phyloP scores from a whole-genome alignment of 1,284 basidiomycete genomes.

The Microbotryomycetes sp. region DNA sequence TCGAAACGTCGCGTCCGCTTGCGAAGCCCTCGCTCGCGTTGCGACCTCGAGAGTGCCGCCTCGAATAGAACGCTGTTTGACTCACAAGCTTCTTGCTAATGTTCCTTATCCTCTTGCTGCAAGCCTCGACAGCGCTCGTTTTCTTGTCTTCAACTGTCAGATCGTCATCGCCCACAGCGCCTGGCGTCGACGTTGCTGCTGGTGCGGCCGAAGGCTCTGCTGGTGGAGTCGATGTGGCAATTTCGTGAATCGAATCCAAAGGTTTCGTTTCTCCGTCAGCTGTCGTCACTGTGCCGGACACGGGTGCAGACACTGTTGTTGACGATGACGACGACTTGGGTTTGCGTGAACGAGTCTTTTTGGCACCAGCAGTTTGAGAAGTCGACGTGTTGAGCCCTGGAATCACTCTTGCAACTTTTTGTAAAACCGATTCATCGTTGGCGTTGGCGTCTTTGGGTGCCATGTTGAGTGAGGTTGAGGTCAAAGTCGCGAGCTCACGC shows the following conservation, averaged over 20 bases:
- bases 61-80: neutral
- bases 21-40: neutral
- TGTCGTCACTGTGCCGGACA: neutral
- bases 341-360: constrained; percentile 7
- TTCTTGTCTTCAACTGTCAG: constrained; percentile 17
- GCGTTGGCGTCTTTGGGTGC: neutral
- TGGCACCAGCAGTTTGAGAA: neutral
- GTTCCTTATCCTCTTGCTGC: constrained; percentile 36
- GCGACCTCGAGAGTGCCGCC: neutral
- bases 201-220: too few relatives aligned
- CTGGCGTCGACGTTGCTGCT: neutral
- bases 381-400: constrained; percentile 1
- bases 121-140: constrained; percentile 30
- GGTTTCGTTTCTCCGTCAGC: neutral
- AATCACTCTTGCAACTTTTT: constrained; percentile 5
- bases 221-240: neutral
- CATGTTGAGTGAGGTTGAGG: too few relatives aligned
- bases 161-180: constrained; percentile 1
- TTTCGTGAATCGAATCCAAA: neutral
- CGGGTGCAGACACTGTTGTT: constrained; percentile 1
- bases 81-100: constrained; percentile 39
- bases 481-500: too few relatives aligned
- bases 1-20: too few relatives aligned
- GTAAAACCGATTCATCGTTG: neutral
- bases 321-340: neutral